Percentiles rank a stretch among this genome's conserved stretches.
phyloP scores from a whole-genome alignment of 495 filamentous ascomycete genomes.

The Cercophora sp. region DNA sequence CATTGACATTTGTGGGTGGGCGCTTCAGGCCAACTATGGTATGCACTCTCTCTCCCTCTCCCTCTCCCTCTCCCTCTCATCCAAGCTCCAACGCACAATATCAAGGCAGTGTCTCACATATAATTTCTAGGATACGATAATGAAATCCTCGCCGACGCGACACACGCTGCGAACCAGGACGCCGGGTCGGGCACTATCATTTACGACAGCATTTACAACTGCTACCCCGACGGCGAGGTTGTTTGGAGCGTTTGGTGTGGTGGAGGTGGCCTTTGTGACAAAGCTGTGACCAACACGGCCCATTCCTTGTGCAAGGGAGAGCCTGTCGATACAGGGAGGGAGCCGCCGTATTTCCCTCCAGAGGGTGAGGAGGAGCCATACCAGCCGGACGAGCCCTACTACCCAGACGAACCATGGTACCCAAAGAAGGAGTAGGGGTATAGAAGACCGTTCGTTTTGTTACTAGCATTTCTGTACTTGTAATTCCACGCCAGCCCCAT shows the following conservation, averaged over 20 bases:
- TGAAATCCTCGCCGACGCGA: conserved; percentile 4
- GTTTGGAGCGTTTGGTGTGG: conserved; percentile 16
- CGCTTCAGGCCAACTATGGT: conserved; percentile 12
- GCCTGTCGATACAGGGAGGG: conserved; percentile 7
- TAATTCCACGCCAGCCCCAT: no score
- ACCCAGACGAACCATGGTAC: no score
- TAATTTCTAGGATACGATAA: conserved; percentile 7
- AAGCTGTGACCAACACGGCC: neutral
- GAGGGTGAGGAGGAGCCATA: neutral
- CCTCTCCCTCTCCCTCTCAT: neutral
- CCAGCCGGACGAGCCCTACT: neutral
- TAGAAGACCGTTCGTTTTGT: no score
- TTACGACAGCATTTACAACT: conserved; percentile 16
- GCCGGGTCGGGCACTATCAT: conserved; percentile 4
- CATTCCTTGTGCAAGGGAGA: conserved; percentile 13
- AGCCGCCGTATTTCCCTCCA: neutral
- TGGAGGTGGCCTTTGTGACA: conserved; percentile 8
- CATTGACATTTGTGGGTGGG: conserved; percentile 14
- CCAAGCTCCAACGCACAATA: neutral
- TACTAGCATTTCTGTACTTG: no score
- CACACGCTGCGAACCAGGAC: conserved; percentile 9
- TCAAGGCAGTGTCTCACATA: neutral
- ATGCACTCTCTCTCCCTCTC: neutral
- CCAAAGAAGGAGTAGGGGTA: no score
- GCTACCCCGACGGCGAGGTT: conserved; percentile 14